Conservation (phyloP, 805 yeast species). For the Teunomyces tritomae region DNA sequence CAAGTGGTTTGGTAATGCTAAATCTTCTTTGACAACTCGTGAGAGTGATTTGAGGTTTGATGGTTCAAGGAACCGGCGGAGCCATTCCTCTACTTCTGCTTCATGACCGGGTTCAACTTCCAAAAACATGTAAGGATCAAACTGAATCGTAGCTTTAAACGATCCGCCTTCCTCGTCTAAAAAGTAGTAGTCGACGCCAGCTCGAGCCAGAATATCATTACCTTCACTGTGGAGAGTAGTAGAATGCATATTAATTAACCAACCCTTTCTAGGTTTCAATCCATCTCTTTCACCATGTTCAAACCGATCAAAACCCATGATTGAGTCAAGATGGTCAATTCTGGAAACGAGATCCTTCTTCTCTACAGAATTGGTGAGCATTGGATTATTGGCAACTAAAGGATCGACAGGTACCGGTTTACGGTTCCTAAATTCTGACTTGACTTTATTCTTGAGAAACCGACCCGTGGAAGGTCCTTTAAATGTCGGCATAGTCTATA, state of each 20-base stretch:
- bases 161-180: constrained; percentile 95
- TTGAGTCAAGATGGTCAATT: constrained; percentile 66
- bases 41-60: constrained; percentile 52
- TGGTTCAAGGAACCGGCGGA: constrained; percentile 65
- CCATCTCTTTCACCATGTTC: constrained; percentile 64
- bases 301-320: constrained; percentile 85
- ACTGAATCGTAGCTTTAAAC: constrained; percentile 79
- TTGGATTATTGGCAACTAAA: constrained; percentile 30
- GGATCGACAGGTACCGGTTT: constrained; percentile 11
- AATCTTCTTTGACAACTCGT: constrained; percentile 71
- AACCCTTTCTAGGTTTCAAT: constrained; percentile 59
- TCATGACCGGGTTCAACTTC: constrained; percentile 60
- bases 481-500: constrained; percentile 15
- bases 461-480: constrained; percentile 54
- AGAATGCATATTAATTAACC: constrained; percentile 94
- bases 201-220: constrained; percentile 54
- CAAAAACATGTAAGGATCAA: constrained; percentile 84
- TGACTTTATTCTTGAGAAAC: constrained; percentile 42
- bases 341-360: constrained; percentile 55
- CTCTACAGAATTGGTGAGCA: constrained; percentile 36
- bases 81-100: constrained; percentile 80
- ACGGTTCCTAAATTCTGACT: constrained; percentile 16
- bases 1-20: constrained; percentile 80
- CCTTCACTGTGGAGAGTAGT: constrained; percentile 65
- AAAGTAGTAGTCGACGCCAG: constrained; percentile 94